These are phyloP conservation scores for Candida stauntonica DNA, from an alignment of 805 yeast species.

Conservation along the genomic window DNA sequence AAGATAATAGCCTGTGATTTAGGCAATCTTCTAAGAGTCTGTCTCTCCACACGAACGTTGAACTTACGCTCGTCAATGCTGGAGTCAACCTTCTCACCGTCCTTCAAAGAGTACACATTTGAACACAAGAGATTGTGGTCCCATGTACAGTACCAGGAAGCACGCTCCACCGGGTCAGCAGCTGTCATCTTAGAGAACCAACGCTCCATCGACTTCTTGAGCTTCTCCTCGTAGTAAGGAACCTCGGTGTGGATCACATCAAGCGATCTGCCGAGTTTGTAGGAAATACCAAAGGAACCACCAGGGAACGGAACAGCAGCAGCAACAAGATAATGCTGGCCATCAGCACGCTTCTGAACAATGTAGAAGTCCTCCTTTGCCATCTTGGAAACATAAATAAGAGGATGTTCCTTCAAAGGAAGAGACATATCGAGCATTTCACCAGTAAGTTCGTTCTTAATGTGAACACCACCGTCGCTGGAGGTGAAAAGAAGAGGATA, in stretches of 20 bases:
- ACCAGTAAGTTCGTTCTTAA: conserved; percentile 56
- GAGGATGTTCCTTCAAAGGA: conserved; percentile 62
- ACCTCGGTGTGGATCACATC: conserved; percentile 65
- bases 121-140: conserved; percentile 57
- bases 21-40: conserved; percentile 65
- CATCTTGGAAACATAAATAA: conserved; percentile 57
- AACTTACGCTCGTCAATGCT: conserved; percentile 47
- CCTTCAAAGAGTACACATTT: conserved; percentile 47
- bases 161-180: conserved; percentile 63
- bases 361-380: conserved; percentile 75
- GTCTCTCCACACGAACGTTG: conserved; percentile 69
- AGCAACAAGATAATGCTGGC: conserved; percentile 58
- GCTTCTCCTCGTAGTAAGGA: conserved; percentile 63
- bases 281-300: conserved; percentile 60
- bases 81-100: conserved; percentile 42
- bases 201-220: conserved; percentile 66
- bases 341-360: conserved; percentile 52
- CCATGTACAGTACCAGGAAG: conserved; percentile 74
- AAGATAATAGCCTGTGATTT: conserved; percentile 61
- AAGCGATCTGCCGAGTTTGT: conserved; percentile 56
- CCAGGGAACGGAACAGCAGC: conserved; percentile 82
- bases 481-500: conserved; percentile 60
- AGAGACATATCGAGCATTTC: conserved; percentile 56
- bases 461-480: conserved; percentile 44
- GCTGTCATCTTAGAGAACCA: conserved; percentile 64